Evolutionary conservation across 2,329 filamentous ascomycete species (phyloP).

Genomic region (Fusarium sp.): DNA sequence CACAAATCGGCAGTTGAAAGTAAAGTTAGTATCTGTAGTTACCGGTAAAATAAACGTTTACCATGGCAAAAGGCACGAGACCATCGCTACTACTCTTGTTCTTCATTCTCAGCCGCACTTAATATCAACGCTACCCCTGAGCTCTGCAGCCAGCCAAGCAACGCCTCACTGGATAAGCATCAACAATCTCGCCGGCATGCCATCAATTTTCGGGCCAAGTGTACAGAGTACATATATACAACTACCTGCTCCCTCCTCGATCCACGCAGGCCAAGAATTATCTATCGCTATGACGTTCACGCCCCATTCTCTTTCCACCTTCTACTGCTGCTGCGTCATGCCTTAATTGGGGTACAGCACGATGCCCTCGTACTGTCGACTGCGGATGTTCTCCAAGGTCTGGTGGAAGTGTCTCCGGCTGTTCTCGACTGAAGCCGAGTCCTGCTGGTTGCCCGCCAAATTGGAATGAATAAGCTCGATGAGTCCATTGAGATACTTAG

Average conservation of each 20-base stretch:
- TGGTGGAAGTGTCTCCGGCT: constrained; percentile 95
- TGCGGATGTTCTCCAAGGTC: constrained; percentile 92
- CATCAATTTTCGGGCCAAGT: constrained; percentile 37
- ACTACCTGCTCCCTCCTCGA: constrained; percentile 32
- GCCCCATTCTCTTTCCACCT: constrained; percentile 13
- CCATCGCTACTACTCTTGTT: neutral
- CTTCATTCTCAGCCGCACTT: neutral
- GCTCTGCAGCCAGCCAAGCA: constrained; percentile 3
- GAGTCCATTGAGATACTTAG: constrained; percentile 96
- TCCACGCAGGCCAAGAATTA: constrained; percentile 37
- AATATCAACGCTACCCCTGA: constrained; percentile 5
- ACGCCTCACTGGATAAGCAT: neutral
- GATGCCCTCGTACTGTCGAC: constrained; percentile 92
- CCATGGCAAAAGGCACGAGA: neutral
- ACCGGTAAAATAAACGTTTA: neutral
- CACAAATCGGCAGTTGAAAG: neutral
- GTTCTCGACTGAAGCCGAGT: constrained; percentile 84
- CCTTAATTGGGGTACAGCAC: constrained; percentile 70
- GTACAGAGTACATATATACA: constrained; percentile 47
- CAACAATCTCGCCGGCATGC: constrained; percentile 3
- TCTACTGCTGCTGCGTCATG: neutral
- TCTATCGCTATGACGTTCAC: constrained; percentile 40
- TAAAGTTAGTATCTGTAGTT: neutral
- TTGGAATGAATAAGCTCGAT: constrained; percentile 99
- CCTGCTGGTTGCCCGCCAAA: constrained; percentile 83